phyloP scores from a whole-genome alignment of 1,139 yeast species.

The Candida sanyaensis region DNA sequence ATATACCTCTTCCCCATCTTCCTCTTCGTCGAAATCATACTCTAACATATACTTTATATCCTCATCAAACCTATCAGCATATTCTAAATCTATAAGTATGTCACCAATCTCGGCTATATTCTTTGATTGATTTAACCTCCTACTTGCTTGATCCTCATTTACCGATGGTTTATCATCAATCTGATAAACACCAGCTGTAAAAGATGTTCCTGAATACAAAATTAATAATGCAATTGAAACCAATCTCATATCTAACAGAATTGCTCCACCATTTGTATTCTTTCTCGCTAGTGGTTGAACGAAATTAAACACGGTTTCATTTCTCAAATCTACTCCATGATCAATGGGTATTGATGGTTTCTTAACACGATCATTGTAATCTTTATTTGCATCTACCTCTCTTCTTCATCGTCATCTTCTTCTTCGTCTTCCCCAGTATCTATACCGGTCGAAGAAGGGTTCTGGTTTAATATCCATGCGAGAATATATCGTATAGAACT shows the following conservation, averaged over 20 bases:
- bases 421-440: constrained; percentile 19
- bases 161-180: constrained; percentile 14
- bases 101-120: constrained; percentile 49
- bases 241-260: constrained; percentile 54
- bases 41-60: constrained; percentile 74
- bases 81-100: constrained; percentile 55
- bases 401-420: constrained; percentile 13
- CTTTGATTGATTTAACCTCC: constrained; percentile 25
- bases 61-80: constrained; percentile 71
- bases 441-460: constrained; percentile 29
- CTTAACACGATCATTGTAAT: neutral
- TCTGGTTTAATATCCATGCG: constrained; percentile 58
- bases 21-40: constrained; percentile 41
- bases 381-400: neutral
- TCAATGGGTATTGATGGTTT: constrained; percentile 19
- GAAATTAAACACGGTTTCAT: constrained; percentile 55
- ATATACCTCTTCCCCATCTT: constrained; percentile 12
- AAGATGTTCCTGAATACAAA: constrained; percentile 25
- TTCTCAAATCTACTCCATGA: constrained; percentile 52
- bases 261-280: constrained; percentile 55
- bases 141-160: constrained; percentile 18
- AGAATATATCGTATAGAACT: constrained; percentile 62
- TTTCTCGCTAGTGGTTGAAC: constrained; percentile 64
- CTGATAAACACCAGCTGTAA: constrained; percentile 17
- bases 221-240: constrained; percentile 31